These are phyloP conservation scores for Talaromyces nanjingensis DNA, from an alignment of 495 filamentous ascomycete species.

Conservation along the genomic window DNA sequence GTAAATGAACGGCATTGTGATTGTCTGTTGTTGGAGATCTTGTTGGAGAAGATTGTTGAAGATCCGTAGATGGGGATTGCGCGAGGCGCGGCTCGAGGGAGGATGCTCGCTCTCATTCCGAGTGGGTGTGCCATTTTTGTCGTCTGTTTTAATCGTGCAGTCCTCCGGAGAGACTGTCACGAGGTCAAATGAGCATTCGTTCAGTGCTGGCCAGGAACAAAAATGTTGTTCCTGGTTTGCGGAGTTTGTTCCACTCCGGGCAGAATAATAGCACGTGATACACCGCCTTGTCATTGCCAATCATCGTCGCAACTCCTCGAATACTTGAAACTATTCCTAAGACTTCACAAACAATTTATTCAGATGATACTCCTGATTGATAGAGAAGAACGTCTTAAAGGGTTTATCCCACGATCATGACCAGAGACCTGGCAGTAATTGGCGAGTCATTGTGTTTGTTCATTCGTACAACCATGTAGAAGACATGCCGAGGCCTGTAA, in stretches of 20 bases:
- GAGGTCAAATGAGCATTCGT: not conserved
- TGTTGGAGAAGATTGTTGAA: not conserved
- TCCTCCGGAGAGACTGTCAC: not conserved
- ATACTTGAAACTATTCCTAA: not conserved
- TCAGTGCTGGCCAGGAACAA: not conserved
- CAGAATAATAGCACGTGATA: not conserved
- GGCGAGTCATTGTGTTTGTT: not conserved
- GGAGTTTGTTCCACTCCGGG: not conserved
- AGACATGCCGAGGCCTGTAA: conserved; percentile 5
- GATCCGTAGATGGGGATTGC: not conserved
- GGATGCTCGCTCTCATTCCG: not conserved
- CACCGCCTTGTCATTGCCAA: not conserved
- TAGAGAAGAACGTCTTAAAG: not conserved
- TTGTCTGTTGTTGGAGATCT: not conserved
- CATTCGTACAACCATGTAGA: not conserved
- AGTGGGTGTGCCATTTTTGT: not conserved
- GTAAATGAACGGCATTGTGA: conserved; percentile 27
- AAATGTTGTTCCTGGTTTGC: not conserved
- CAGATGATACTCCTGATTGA: not conserved
- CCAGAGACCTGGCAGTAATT: not conserved
- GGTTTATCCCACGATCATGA: not conserved
- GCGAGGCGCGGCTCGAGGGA: not conserved
- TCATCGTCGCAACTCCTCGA: not conserved
- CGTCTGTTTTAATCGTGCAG: not conserved
- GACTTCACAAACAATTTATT: not conserved